Conservation (phyloP, 2,329 filamentous ascomycete species). For the Xylaria digitata region DNA sequence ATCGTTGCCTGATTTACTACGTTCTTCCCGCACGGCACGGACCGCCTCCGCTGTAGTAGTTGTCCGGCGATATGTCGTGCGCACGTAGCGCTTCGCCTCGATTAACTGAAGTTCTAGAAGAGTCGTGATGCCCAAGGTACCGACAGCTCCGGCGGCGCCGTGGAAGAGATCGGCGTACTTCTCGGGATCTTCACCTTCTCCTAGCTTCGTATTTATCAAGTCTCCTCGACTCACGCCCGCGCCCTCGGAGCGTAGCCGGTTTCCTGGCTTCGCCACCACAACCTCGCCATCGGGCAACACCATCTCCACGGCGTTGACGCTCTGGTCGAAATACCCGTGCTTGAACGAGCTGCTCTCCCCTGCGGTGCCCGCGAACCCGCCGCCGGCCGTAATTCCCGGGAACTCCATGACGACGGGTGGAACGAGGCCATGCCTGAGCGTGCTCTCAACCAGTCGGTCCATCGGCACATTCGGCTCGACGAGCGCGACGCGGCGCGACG, state of each 20-base stretch:
- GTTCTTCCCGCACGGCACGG: conserved; percentile 61
- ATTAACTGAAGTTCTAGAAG: conserved; percentile 73
- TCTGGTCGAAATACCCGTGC: conserved; percentile 77
- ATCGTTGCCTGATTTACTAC: conserved; percentile 61
- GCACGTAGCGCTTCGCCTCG: conserved; percentile 69
- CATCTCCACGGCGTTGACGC: conserved; percentile 73
- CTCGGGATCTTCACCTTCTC: conserved; percentile 31
- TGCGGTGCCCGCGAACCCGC: conserved; percentile 76
- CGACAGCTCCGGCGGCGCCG: conserved; percentile 74
- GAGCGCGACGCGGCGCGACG: conserved; percentile 65
- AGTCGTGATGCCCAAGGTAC: conserved; percentile 75
- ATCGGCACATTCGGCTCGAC: conserved; percentile 82
- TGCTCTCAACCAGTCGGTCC: conserved; percentile 75
- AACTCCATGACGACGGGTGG: conserved; percentile 82
- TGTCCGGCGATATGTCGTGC: conserved; percentile 69
- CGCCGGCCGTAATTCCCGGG: conserved; percentile 78
- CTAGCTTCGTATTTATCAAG: conserved; percentile 29
- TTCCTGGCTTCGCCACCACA: conserved; percentile 59
- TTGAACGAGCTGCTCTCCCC: conserved; percentile 77
- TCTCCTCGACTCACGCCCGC: not conserved
- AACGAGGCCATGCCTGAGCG: conserved; percentile 72
- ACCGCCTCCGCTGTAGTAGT: conserved; percentile 61
- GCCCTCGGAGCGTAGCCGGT: not conserved
- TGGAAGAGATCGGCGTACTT: conserved; percentile 67
- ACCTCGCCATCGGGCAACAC: conserved; percentile 75